Percentiles rank a stretch among this genome's conserved stretches.
phyloP scores from a whole-genome alignment of 2,329 filamentous ascomycete genomes.

The Colletotrichum lentis region DNA sequence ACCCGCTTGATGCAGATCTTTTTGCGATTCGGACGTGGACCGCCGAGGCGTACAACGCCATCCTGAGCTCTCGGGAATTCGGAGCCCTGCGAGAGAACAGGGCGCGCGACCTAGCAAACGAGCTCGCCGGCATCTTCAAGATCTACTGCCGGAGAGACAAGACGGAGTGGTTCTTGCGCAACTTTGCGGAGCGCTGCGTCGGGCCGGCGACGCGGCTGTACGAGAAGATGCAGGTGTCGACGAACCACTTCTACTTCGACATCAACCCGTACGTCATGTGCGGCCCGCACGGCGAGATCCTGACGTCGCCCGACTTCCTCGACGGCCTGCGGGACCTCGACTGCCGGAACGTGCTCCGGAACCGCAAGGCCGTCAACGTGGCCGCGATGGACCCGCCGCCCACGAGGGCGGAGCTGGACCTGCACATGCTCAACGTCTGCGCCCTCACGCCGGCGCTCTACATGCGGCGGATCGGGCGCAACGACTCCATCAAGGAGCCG shows the following conservation, averaged over 20 bases:
- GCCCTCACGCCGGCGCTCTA: conserved; percentile 49
- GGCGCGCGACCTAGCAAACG: conserved; percentile 43
- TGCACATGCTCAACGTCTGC: conserved; percentile 47
- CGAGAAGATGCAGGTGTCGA: conserved; percentile 51
- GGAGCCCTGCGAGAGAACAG: conserved; percentile 40
- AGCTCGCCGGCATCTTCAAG: conserved; percentile 44
- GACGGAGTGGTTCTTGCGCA: conserved; percentile 40
- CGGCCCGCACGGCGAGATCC: conserved; percentile 40
- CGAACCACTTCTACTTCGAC: conserved; percentile 50
- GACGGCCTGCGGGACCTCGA: conserved; percentile 46
- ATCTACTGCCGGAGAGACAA: conserved; percentile 44
- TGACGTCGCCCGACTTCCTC: conserved; percentile 45
- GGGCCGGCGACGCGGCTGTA: conserved; percentile 49
- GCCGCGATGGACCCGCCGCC: conserved; percentile 46
- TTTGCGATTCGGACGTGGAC: conserved; percentile 50
- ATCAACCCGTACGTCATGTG: conserved; percentile 46
- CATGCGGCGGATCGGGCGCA: conserved; percentile 49
- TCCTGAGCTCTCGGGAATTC: conserved; percentile 47
- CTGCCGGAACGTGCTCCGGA: conserved; percentile 50
- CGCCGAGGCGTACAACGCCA: conserved; percentile 49
- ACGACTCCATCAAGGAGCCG: conserved; percentile 47
- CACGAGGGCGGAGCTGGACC: conserved; percentile 45
- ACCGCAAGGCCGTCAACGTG: conserved; percentile 48
- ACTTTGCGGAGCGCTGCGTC: conserved; percentile 45
- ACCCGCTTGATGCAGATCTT: conserved; percentile 42